Conservation (phyloP, 306 rosid species). For the Aeschynomene evenia region DNA sequence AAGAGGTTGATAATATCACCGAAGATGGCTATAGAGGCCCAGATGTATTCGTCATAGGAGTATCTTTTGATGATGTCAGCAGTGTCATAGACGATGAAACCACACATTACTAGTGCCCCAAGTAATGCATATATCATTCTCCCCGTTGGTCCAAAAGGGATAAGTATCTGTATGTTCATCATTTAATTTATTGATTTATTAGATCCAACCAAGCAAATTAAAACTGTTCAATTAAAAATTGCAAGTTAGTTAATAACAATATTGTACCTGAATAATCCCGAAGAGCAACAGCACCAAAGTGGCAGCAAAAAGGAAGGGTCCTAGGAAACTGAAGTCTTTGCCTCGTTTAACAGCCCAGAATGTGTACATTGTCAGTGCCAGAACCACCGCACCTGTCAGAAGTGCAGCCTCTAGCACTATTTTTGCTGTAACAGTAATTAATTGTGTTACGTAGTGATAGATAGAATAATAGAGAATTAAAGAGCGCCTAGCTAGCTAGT, state of each 20-base stretch:
- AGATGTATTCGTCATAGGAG: conserved; percentile 49
- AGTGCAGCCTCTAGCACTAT: conserved; percentile 48
- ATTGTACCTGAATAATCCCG: conserved; percentile 48
- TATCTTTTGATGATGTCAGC: conserved; percentile 42
- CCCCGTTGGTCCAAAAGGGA: conserved; percentile 47
- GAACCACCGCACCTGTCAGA: conserved; percentile 46
- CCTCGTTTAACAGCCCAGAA: conserved; percentile 68
- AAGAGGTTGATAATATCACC: conserved; percentile 47
- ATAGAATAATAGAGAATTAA: too few species aligned
- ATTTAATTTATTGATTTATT: too few species aligned
- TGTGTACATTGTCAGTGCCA: conserved; percentile 47
- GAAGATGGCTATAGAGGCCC: conserved; percentile 58
- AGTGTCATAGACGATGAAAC: conserved; percentile 52
- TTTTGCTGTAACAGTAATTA: conserved; percentile 43
- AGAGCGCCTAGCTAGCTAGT: too few species aligned
- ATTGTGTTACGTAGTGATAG: too few species aligned
- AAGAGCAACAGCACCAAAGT: conserved; percentile 39
- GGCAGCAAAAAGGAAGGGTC: conserved; percentile 61
- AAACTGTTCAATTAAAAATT: not conserved
- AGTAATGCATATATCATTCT: conserved; percentile 35
- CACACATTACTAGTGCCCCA: conserved; percentile 56
- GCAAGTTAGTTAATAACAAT: not conserved
- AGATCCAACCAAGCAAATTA: too few species aligned
- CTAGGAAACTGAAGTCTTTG: conserved; percentile 49
- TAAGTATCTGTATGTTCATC: conserved; percentile 38